Base-by-base conservation (phyloP, 179 eudicot genomes). In the Beta macrorhiza region DNA sequence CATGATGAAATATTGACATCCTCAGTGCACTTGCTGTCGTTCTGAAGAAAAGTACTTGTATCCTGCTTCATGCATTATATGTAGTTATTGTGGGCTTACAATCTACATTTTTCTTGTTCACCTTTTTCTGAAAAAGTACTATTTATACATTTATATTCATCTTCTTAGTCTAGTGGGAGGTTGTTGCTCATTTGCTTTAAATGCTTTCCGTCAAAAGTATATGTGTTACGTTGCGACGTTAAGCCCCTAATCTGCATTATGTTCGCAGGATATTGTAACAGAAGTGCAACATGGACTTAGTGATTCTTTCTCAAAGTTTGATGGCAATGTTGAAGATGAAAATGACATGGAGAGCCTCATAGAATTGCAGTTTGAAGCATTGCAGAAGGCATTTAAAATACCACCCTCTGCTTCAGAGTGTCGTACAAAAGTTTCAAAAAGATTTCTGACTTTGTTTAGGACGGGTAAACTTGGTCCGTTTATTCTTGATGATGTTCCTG, bases 401-500 rank as follows among this genome's bases (percentile, higher is more conserved):
- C 93, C 97, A 55, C 90, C 89, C 45, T 87, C 84, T 74, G 90
- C 97, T 52, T 83, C 94, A 17, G 99, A 96, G 85, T 93, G 92
- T 75, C 91, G 98, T 15, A 82, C 82, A 7, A 89, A 88, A 90
- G 94, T 87, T 52, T 88, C 99, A 3, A 96, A 96, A 88, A 90
- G 87, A 86, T 91, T 96, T 82, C 88, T 94, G 59, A 87, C 97
- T 7, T 85, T 96, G 67, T 96, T 96, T 87, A 91, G 99, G 80
- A 84, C 88, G 5, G 99, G 99, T 80, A 96, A 91, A 84, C 98
- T 96, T 12, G 99, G 99, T 51, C 96, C 92, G 57, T 94, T 94
- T 85, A 96, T 94, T 81, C 98, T 96, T 52, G 99, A 96, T 86
- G 96, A 91, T 75, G 99, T 96, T 61, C 99, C 99, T 63, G 83